A percentile compares a stretch with the other conserved stretches of the same genome.
Evolutionary conservation across 495 filamentous ascomycete genomes (phyloP).

Genomic region (Jackrogersella multiformis): DNA sequence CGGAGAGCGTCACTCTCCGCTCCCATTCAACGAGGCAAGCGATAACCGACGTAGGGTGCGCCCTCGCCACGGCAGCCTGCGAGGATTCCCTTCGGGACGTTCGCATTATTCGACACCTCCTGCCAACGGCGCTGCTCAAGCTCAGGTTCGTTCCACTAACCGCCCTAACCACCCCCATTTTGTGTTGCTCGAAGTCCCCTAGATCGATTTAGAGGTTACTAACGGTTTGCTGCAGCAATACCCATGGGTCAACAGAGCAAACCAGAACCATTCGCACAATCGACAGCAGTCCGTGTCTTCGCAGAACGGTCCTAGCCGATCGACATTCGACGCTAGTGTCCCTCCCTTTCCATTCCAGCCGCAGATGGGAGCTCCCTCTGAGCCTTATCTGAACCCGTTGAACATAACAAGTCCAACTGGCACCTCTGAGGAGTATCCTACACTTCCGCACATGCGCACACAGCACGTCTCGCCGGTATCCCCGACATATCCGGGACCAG

Average conservation of each 20-base stretch:
- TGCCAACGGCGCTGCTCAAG: conserved; percentile 10
- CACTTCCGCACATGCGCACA: conserved; percentile 26
- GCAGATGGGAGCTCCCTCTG: conserved; percentile 17
- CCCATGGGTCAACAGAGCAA: conserved; percentile 24
- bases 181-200: neutral
- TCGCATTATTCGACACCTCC: conserved; percentile 12
- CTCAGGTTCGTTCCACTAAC: conserved; percentile 23
- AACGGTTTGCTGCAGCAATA: conserved; percentile 35
- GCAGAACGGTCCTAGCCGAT: conserved; percentile 6
- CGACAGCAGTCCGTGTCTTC: conserved; percentile 24
- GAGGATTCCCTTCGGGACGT: conserved; percentile 25
- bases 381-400: conserved; percentile 35
- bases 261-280: conserved; percentile 19
- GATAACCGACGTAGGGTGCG: conserved; percentile 53
- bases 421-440: conserved; percentile 5
- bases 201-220: conserved; percentile 18
- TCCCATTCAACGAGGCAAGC: conserved; percentile 44
- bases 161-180: neutral
- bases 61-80: conserved; percentile 48
- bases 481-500: conserved; percentile 31
- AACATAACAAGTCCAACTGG: conserved; percentile 7
- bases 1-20: conserved; percentile 51
- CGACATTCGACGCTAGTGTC: conserved; percentile 8
- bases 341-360: conserved; percentile 17
- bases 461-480: conserved; percentile 20